Conservation (phyloP, 768 basidiomycete species). For the Kwoniella botswanensis region DNA sequence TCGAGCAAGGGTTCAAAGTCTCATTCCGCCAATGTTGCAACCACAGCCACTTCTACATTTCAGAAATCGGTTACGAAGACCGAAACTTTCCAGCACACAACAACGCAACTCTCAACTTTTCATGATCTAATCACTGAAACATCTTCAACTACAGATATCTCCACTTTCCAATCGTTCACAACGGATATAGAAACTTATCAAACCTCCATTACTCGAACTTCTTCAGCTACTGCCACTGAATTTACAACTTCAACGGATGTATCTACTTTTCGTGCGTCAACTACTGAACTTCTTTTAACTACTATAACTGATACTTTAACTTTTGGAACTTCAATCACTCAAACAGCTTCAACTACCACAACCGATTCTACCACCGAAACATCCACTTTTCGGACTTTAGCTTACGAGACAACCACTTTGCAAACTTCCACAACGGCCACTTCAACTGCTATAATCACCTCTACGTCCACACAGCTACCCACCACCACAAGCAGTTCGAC, state of each 20-base stretch:
- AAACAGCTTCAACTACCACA: neutral
- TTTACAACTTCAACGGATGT: conserved; percentile 4
- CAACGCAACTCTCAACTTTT: neutral
- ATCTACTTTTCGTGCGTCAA: neutral
- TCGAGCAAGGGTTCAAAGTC: neutral
- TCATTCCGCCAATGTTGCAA: neutral
- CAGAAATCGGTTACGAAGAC: neutral
- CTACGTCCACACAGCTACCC: neutral
- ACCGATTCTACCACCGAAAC: neutral
- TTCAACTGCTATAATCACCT: neutral
- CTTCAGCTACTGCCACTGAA: conserved; percentile 8
- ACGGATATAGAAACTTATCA: neutral
- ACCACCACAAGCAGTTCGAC: neutral
- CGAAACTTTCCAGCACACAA: neutral
- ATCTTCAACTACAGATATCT: neutral
- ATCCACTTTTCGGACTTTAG: neutral
- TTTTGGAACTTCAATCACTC: neutral
- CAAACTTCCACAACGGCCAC: conserved; percentile 5
- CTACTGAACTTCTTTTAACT: neutral
- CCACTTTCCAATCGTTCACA: neutral
- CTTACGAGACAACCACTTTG: neutral
- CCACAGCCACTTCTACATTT: conserved; percentile 4
- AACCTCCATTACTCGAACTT: neutral
- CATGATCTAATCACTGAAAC: neutral
- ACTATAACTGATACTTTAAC: neutral